Evolutionary conservation across 1,139 yeast genomes (phyloP).

Genomic region (Protomyces inouyei): DNA sequence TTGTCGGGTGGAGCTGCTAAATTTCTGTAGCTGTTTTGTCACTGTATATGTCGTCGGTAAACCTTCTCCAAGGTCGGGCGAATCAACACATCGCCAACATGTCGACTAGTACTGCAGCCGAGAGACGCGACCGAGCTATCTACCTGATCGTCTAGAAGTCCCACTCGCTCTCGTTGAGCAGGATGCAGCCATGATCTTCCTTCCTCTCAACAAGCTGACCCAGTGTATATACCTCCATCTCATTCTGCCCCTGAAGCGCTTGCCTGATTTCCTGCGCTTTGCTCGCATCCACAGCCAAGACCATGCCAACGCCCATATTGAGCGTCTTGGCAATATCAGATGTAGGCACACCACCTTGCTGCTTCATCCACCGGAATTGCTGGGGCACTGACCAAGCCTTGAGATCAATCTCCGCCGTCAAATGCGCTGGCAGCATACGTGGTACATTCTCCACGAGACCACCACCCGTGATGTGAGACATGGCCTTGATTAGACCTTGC

Average conservation of each 20-base stretch:
- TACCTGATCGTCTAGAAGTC: conserved; percentile 1
- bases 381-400: conserved; percentile 75
- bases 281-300: conserved; percentile 61
- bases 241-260: conserved; percentile 60
- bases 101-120: no score
- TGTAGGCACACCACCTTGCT: conserved; percentile 82
- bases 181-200: conserved; percentile 29
- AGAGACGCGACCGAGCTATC: not conserved
- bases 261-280: conserved; percentile 57
- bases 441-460: conserved; percentile 96
- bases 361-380: conserved; percentile 91
- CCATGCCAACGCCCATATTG: conserved; percentile 98
- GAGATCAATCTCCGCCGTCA: conserved; percentile 78
- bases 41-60: not conserved
- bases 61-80: no score
- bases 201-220: conserved; percentile 57
- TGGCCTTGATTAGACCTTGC: conserved; percentile 67
- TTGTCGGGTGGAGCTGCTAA: no score
- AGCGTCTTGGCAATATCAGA: conserved; percentile 82
- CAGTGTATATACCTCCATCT: conserved; percentile 62
- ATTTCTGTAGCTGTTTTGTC: not conserved
- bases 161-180: conserved; percentile 30
- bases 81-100: no score
- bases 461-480: conserved; percentile 98
- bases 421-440: conserved; percentile 75